Evolutionary conservation across 2,329 filamentous ascomycete species (phyloP), one percentile per base, ranked within the genome.

Genomic region (Penicillium sp.): DNA sequence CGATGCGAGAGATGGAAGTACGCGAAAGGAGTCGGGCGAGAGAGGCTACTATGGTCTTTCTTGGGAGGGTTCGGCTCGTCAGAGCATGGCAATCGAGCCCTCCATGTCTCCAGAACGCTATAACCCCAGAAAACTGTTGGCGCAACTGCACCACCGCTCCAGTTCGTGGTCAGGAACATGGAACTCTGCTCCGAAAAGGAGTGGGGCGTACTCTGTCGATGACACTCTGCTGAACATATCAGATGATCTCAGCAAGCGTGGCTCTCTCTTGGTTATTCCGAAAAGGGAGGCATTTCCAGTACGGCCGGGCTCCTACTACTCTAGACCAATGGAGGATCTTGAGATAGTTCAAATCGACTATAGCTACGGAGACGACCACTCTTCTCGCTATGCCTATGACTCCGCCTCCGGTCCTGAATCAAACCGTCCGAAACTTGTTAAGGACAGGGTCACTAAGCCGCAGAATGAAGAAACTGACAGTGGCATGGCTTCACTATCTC

Each of bases 401-500:
- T 20, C 39, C 6, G 28, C 17, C 31, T 7, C 4, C 3, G 7
- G 15, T 38, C 35, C 20, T n/a, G 49, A 28, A 15, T 28, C 15
- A 8, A 25, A 52, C 12, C 35, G 17, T 8, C 20, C 7, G 12
- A 5, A 14, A 11, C n/a, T 25, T 15, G 4, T 25, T 28, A 41
- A 25, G 5, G 6, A n/a, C 2, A 11, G 25, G 15, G 5, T 5
- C 34, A 34, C 61, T 15, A 58, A 54, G 25, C 49, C 37, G 28
- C 50, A 56, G 34, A 58, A 61, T 17, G 8, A 31, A 42, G 20
- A 37, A 22, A 39, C 55, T 7, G 37, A 61, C 51, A 54, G 62
- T 20, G 7, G 22, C 17, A 59, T 50, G 37, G 57, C 61, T 39
- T 71, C 78, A 5, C 54, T 91, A 3, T 74, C 69, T 20, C 72